These are phyloP conservation scores for Mucor indicus DNA, from an alignment of 371 early-diverging fungal species.

Conservation along the genomic window DNA sequence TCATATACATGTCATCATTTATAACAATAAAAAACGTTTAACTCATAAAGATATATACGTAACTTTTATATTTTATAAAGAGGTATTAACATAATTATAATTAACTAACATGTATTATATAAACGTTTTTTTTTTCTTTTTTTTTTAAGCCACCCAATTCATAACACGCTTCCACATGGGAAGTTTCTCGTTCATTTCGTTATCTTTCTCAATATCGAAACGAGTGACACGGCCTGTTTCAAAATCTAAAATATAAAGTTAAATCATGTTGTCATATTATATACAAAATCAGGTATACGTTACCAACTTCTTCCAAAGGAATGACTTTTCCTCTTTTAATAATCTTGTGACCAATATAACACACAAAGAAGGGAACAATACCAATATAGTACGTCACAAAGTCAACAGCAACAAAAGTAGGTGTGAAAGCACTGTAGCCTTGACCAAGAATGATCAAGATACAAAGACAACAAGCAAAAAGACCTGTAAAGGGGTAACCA, in stretches of 20 bases:
- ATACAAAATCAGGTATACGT: background rate
- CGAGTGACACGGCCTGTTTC: constrained; percentile 39
- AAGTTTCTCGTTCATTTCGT: constrained; percentile 12
- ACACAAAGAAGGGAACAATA: constrained; percentile 40
- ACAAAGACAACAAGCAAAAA: constrained; percentile 47
- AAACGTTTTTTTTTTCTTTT: too few species aligned
- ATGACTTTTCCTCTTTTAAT: constrained; percentile 49
- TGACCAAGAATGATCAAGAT: constrained; percentile 59
- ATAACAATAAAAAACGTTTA: too few species aligned
- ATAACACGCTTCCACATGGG: constrained; percentile 13
- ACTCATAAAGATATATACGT: too few species aligned
- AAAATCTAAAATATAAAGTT: constrained; percentile 17
- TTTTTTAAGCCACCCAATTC: background rate
- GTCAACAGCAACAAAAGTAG: constrained; percentile 19
- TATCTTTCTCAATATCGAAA: constrained; percentile 31
- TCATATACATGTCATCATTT: too few species aligned
- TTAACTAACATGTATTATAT: too few species aligned
- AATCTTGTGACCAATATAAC: constrained; percentile 46
- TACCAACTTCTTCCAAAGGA: constrained; percentile 58
- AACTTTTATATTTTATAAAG: too few species aligned
- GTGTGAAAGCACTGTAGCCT: constrained; percentile 38
- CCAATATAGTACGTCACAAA: constrained; percentile 41
- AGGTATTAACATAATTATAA: too few species aligned
- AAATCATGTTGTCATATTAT: background rate
- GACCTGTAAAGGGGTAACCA: constrained; percentile 67